Base-by-base conservation (phyloP, 139 green algal species). In the Raphidocelis subcapitata region DNA sequence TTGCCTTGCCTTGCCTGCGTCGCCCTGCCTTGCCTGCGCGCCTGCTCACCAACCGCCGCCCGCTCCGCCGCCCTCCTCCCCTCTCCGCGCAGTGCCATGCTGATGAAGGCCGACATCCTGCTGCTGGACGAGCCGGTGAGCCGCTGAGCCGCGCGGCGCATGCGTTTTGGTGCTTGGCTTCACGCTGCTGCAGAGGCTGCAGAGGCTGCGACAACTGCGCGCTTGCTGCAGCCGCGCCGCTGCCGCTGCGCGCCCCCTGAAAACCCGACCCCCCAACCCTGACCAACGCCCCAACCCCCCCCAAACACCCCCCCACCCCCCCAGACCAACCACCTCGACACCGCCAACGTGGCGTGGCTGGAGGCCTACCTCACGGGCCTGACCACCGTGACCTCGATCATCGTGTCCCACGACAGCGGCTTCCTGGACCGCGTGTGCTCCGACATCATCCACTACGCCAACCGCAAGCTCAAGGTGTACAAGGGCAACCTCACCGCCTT, bases 401-500 rank as follows among this genome's bases (percentile, higher is more conserved):
- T 96, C 64, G 89, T 96, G 37, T 94, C 91, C 3, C 91, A 96
- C 85, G 91, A 96, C 85, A n/a, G n/a, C 20, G 81, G 81, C 77
- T 94, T 96, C 88, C 82, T 94, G 57, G 89, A 96, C 84, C 75
- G 81, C 57, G 85, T 91, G 26, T 94, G 89, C 87, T 90, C 88
- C 18, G 68, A 90, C 84, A 96, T 96, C 76, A 86, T 96, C 54
- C 85, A 94, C 84, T 94, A 94, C 71, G 86, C 93, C 83, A 86
- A 81, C 75, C 85, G 86, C 73, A 94, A 93, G 84, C 84, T 96
- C n/a, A 82, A 81, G 60, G 73, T 80, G n/a, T n/a, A n/a, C n/a
- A n/a, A n/a, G 62, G 92, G 92, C 75, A 97, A 97, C 89, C 84
- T 97, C 64, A 86, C 81, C 3, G 88, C 91, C 79, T 94, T 96